Percentiles rank a stretch among this genome's conserved stretches.
phyloP scores from a whole-genome alignment of 371 early-diverging fungal species.

The Synchytrium microbalum region DNA sequence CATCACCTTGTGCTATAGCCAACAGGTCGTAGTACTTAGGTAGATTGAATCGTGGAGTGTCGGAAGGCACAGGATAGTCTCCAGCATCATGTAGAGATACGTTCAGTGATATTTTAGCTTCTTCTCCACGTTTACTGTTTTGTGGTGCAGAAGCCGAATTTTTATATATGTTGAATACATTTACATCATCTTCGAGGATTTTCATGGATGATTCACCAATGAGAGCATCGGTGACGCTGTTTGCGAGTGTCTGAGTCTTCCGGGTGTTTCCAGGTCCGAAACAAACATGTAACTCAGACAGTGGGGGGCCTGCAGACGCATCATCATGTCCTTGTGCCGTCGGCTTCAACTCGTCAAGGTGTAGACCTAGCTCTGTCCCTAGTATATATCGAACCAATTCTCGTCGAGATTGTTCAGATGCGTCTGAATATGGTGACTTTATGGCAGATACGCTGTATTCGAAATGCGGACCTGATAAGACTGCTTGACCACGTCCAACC shows the following conservation, averaged over 20 bases:
- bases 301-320: neutral
- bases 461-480: constrained; percentile 37
- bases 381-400: neutral
- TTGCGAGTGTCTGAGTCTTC: neutral
- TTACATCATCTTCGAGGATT: neutral
- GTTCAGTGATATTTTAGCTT: neutral
- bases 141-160: too few relatives aligned
- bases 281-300: neutral
- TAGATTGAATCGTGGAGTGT: constrained; percentile 40
- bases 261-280: neutral
- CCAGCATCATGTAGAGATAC: constrained; percentile 7
- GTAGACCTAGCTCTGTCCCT: neutral
- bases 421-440: neutral
- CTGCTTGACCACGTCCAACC: constrained; percentile 23
- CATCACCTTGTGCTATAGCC: neutral
- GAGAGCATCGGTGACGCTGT: neutral
- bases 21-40: constrained; percentile 25
- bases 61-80: constrained; percentile 3
- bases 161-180: neutral
- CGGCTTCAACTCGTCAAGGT: neutral
- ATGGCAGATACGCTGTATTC: constrained; percentile 14
- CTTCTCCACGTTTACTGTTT: neutral
- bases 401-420: neutral
- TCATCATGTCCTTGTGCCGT: neutral
- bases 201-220: neutral